These are phyloP conservation scores for Blastomyces gilchristii DNA, from an alignment of 2,329 filamentous ascomycete genomes.

Conservation along the genomic window DNA sequence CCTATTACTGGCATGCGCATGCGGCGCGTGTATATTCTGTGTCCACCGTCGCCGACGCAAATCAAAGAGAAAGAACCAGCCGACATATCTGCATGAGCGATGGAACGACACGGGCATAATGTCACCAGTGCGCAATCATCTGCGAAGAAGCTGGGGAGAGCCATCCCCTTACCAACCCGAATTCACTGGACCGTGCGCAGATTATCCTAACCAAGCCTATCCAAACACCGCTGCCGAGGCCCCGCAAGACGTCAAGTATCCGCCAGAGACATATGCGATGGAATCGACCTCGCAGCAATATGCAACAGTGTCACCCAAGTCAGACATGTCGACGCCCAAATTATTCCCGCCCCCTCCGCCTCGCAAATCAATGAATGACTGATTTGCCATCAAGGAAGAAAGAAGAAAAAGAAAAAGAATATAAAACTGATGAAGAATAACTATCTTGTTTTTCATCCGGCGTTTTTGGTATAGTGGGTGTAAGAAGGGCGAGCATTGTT, in stretches of 20 bases:
- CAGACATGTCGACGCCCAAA: background rate
- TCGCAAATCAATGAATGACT: slow-evolving; percentile 3
- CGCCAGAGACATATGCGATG: slow-evolving; percentile 14
- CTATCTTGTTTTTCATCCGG: background rate
- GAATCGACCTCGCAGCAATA: slow-evolving; percentile 5
- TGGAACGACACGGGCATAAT: slow-evolving; percentile 29
- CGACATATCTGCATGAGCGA: slow-evolving; percentile 24
- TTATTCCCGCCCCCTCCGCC: background rate
- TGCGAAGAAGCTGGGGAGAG: slow-evolving; percentile 21
- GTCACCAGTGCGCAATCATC: slow-evolving; percentile 17
- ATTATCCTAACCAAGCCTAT: slow-evolving; percentile 4
- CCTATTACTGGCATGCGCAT: slow-evolving; percentile 25
- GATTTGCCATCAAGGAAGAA: background rate
- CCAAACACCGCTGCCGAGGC: slow-evolving; percentile 1
- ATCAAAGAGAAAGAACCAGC: slow-evolving; percentile 20
- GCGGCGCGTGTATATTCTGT: slow-evolving; percentile 34
- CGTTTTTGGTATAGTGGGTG: background rate
- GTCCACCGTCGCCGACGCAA: slow-evolving; percentile 34
- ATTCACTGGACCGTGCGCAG: slow-evolving; percentile 1
- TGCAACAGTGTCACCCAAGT: background rate
- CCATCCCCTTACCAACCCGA: slow-evolving; percentile 6
- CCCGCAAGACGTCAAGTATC: slow-evolving; percentile 15
- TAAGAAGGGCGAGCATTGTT: background rate
- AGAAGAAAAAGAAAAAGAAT: background rate
- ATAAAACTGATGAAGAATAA: background rate